Base-by-base conservation (phyloP, 179 eudicot genomes). In the Vitellaria paradoxa region DNA sequence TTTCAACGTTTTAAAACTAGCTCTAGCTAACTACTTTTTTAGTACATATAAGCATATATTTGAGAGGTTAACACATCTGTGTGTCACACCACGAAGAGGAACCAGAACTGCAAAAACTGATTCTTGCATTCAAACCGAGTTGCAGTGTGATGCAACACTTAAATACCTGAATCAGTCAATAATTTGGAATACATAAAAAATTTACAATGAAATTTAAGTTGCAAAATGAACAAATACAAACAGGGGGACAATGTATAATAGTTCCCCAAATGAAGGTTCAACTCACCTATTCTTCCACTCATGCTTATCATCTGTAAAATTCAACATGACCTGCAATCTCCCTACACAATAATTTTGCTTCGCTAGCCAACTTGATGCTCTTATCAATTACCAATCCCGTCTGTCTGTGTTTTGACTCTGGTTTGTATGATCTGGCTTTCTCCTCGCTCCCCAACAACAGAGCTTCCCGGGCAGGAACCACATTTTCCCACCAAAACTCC, bases 401-500 rank as follows among this genome's bases (percentile, higher is more conserved):
- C 76, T 66, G 84, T 73, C 75, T 92, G 82, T 94, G 98, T 12
- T 86, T 86, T n/a, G 97, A 83, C 9, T 76, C 80, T 6, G 98
- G 98, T 70, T 83, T 85, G 76, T 81, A 94, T n/a, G 84, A 78
- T 66, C 72, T 84, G 12, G 88, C 91, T 73, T 90, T 91, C 64
- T 91, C 93, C 84, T 91, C 88, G 40, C 65, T 78, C 42, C 96
- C 93, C 66, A 85, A 60, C 46, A 86, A 56, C 78, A 91, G 75
- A 26, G 90, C 89, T 77, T 92, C 93, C 63, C 94, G 78, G 18
- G 96, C 98, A 5, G 98, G 96, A 69, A 92, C 70, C 63, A 94
- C 98, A 80, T 94, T 92, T 76, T 88, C 98, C 96, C 96, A 94
- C 98, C 98, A 94, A 85, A 92, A 94, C 77, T 92, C 97, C 0